These are phyloP conservation scores for Podaxis mareebaensis DNA, from an alignment of 768 basidiomycete species.

Conservation along the genomic window DNA sequence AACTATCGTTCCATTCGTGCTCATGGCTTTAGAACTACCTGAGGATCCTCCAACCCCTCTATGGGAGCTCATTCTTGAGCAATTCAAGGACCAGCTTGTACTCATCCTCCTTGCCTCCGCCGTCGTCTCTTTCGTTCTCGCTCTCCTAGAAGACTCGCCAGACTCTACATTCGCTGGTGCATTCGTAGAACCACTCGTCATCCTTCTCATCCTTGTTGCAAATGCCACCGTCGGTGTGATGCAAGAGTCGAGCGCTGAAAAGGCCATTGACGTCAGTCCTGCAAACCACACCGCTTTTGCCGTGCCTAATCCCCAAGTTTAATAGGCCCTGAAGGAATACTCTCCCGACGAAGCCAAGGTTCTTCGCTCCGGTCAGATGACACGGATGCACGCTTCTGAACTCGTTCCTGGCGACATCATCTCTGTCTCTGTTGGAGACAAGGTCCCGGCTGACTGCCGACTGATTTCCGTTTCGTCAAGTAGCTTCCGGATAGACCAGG, in stretches of 20 bases:
- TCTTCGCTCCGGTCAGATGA: conserved; percentile 66
- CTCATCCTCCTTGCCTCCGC: conserved; percentile 95
- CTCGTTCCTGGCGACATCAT: conserved; percentile 96
- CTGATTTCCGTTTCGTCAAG: conserved; percentile 88
- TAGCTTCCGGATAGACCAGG: conserved; percentile 94
- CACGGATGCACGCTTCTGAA: conserved; percentile 80
- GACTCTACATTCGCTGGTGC: conserved; percentile 72
- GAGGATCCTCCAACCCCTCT: conserved; percentile 90
- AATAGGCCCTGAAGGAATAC: conserved; percentile 92
- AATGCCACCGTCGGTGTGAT: conserved; percentile 98
- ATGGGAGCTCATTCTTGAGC: conserved; percentile 95
- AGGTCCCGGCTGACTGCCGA: conserved; percentile 93
- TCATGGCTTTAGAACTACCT: conserved; percentile 68
- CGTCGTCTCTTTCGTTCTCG: conserved; percentile 89
- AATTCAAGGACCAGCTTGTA: conserved; percentile 98
- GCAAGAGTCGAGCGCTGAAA: conserved; percentile 95
- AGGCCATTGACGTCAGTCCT: conserved; percentile 88
- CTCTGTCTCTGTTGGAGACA: conserved; percentile 90
- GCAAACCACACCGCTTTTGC: neutral
- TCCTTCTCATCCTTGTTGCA: conserved; percentile 92
- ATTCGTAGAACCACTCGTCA: conserved; percentile 94
- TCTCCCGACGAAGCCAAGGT: conserved; percentile 96
- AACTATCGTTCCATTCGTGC: conserved; percentile 9
- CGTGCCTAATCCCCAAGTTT: conserved; percentile 14
- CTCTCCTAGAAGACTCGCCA: conserved; percentile 78